Base-by-base conservation (phyloP, 805 yeast species). In the Kazachstania kunashirensis region DNA sequence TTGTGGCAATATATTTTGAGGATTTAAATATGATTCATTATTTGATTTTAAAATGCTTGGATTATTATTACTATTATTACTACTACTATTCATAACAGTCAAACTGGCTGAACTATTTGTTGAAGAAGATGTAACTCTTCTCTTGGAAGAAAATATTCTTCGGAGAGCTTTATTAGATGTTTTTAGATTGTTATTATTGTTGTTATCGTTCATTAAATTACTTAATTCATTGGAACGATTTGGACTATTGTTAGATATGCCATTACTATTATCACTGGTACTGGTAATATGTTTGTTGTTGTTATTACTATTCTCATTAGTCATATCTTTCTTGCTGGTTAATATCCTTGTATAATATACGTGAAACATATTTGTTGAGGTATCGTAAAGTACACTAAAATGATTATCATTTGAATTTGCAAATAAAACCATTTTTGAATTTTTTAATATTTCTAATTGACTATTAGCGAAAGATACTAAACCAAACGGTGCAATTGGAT, bases 401-500 rank as follows among this genome's bases (percentile, higher is more conserved):
- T 55, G 39, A 18, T 61, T 63, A 2, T 54, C 43, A 6, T 38
- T 37, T n/a, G 26, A 19, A n/a, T 34, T 33, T 3, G 61, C 57
- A 34, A 56, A 50, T 24, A 46, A 34, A n/a, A 56, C 23, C 41
- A 57, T 40, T 21, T 44, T 39, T 6, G 46, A 30, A 37, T 48
- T 32, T 16, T 20, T 37, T 25, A 40, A 28, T 15, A 25, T 25
- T 5, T 37, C 40, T 6, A 15, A 9, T 54, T 9, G 71, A 59
- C 50, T 67, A 36, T 86, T 75, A 0, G 85, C 75, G 0, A 89
- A 76, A 1, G 77, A 75, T 4, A 85, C 71, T 4, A 75, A 62
- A 2, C 94, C 85, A 39, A 83, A 67, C 4, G 84, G 92, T 2
- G 75, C 72, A 42, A 80, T 61, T 1, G 95, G 89, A 52, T 84